Evolutionary conservation across 306 rosid genomes (phyloP).

Genomic region (Argentina anserina): DNA sequence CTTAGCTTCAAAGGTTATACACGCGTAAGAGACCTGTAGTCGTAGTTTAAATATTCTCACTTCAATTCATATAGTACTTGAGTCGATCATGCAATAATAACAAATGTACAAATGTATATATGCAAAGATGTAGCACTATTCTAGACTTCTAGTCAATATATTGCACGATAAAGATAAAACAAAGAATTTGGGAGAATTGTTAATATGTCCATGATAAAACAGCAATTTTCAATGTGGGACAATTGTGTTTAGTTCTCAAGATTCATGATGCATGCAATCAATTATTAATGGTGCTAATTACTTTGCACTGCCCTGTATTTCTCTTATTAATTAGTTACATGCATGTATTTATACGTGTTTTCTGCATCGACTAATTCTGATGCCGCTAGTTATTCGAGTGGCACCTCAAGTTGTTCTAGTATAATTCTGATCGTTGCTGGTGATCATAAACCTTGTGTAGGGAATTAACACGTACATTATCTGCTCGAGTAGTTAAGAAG

Average conservation of each 20-base stretch:
- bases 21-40: neutral
- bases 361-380: neutral
- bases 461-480: neutral
- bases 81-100: too few species aligned
- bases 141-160: too few species aligned
- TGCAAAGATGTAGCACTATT: too few species aligned
- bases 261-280: neutral
- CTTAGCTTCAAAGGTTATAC: neutral
- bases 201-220: too few species aligned
- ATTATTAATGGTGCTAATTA: too few species aligned
- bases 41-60: too few species aligned
- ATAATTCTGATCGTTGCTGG: neutral
- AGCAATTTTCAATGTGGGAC: neutral
- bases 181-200: too few species aligned
- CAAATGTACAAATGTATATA: too few species aligned
- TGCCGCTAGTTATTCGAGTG: neutral
- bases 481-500: neutral
- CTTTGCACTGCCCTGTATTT: neutral
- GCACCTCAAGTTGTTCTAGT: too few species aligned
- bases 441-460: neutral
- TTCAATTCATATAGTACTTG: too few species aligned
- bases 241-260: neutral
- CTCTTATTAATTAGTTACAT: neutral
- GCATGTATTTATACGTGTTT: too few species aligned
- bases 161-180: neutral